Evolutionary conservation across 768 basidiomycete species (phyloP), one percentile per base, ranked within the genome.

Genomic region (Suillus plorans): DNA sequence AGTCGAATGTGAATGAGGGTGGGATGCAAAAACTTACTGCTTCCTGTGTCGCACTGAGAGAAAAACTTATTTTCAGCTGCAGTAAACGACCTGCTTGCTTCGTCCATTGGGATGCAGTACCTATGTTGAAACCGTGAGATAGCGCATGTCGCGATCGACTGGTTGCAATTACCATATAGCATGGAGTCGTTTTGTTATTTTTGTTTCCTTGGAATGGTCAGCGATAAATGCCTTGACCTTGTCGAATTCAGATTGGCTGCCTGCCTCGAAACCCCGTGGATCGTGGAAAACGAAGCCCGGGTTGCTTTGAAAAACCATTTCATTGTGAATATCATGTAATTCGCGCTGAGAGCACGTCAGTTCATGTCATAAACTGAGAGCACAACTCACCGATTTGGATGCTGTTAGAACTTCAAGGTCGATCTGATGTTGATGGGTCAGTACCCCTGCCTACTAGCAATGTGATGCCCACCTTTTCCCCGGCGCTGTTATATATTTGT

Each of bases 81-180:
- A 9, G 73, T 58, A 13, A 78, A 63, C 16, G 75, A 68, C 22
- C 80, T 64, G 25, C 62, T 60, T 52, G 55, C 25, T 1, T 69
- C 67, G 63, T 76, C 66, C 58, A 74, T 72, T 2, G 69, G 68
- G 58, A 81, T 72, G 62, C 81, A 82, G 59, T 76, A 81, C 81
- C 81, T 82, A 61, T 28, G 18, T n/a, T 31, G 44, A 36, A 56
- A 56, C 18, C 28, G 14, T 37, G 41, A 55, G 37, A 37, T 55
- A 62, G 49, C 22, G 20, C 53, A 37, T 22, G 13, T 34, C 42
- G 0, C 8, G 13, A 62, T 6, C 14, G 34, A 7, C 50, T 63
- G 41, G 66, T 34, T 22, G 12, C n/a, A n/a, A 45, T 10, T 59
- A 78, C 80, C 80, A 82, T 39, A 81, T 80, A 0, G 69, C 79